A percentile compares a stretch with the other conserved stretches of the same genome.
These are phyloP conservation scores for Ascocoryne sarcoides DNA, from an alignment of 2,329 filamentous ascomycete genomes.

Conservation along the genomic window DNA sequence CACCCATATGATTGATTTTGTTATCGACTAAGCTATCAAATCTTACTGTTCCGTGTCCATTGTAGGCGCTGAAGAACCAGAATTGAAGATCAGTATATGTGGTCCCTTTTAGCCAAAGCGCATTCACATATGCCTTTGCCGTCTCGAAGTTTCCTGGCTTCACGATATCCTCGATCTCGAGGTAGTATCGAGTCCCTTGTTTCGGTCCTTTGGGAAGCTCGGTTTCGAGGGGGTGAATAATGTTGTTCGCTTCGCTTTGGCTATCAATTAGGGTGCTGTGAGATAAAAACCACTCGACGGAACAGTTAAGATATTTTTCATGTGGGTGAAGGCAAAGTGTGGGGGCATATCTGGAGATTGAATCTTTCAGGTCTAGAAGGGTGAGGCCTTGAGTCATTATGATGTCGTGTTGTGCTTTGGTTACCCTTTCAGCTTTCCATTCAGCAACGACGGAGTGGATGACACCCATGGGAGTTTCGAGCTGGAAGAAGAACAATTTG, in stretches of 20 bases:
- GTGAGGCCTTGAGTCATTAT: slow-evolving; percentile 3
- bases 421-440: neutral
- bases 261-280: slow-evolving; percentile 15
- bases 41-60: slow-evolving; percentile 14
- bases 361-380: slow-evolving; percentile 11
- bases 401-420: neutral
- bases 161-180: slow-evolving; percentile 12
- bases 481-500: neutral
- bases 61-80: slow-evolving; percentile 18
- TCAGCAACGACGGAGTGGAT: neutral
- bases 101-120: slow-evolving; percentile 10
- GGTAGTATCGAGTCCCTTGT: slow-evolving; percentile 16
- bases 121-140: slow-evolving; percentile 18
- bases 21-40: slow-evolving; percentile 12
- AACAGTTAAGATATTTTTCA: slow-evolving; percentile 15
- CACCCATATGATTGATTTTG: slow-evolving; percentile 10
- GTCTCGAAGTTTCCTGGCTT: slow-evolving; percentile 14
- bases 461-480: neutral
- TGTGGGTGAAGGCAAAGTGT: slow-evolving; percentile 13
- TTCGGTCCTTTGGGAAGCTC: slow-evolving; percentile 15
- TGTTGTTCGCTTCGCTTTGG: slow-evolving; percentile 7
- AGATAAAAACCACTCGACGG: slow-evolving; percentile 15
- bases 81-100: slow-evolving; percentile 19
- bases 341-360: slow-evolving; percentile 17
- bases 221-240: slow-evolving; percentile 11